Conservation (phyloP, 1,284 basidiomycete genomes). For the Fistulinella cinereoalba region DNA sequence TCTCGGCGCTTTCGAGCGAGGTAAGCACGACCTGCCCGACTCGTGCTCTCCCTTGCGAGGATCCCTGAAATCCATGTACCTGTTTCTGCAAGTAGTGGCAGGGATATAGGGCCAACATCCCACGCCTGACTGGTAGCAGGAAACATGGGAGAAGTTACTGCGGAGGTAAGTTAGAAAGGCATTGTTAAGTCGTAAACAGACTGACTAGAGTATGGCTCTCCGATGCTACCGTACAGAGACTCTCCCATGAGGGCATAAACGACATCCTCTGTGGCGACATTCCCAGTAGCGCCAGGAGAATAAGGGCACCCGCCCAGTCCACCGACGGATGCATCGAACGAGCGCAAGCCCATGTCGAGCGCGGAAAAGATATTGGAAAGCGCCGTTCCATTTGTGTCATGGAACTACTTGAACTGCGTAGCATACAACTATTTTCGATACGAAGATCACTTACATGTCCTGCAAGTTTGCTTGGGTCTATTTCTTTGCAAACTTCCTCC, state of each 20-base stretch:
- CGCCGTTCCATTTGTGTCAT: conserved; percentile 89
- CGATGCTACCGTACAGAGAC: conserved; percentile 16
- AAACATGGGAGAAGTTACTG: conserved; percentile 5
- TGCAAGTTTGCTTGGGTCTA: conserved; percentile 67
- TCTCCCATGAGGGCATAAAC: conserved; percentile 75
- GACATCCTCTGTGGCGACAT: conserved; percentile 88
- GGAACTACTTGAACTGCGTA: conserved; percentile 57
- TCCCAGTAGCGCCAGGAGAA: conserved; percentile 93
- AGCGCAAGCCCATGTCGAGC: conserved; percentile 62
- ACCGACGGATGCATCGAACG: conserved; percentile 74
- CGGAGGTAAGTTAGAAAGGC: neutral
- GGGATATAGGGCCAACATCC: conserved; percentile 59
- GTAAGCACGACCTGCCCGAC: conserved; percentile 80
- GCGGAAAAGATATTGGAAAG: conserved; percentile 70
- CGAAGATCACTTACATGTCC: conserved; percentile 55
- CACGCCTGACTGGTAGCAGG: conserved; percentile 42
- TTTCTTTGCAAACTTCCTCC: conserved; percentile 61
- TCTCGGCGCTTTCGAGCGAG: conserved; percentile 50
- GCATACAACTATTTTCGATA: neutral
- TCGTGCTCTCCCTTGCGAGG: conserved; percentile 69
- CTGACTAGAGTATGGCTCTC: conserved; percentile 24
- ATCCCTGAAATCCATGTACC: conserved; percentile 79
- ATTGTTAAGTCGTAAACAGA: neutral
- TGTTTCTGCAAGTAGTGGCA: conserved; percentile 67
- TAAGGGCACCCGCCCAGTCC: conserved; percentile 95